Evolutionary conservation across 352 stramenopile genomes (phyloP), one percentile per base, ranked within the genome.

Genomic region (Globisporangium canariense): DNA sequence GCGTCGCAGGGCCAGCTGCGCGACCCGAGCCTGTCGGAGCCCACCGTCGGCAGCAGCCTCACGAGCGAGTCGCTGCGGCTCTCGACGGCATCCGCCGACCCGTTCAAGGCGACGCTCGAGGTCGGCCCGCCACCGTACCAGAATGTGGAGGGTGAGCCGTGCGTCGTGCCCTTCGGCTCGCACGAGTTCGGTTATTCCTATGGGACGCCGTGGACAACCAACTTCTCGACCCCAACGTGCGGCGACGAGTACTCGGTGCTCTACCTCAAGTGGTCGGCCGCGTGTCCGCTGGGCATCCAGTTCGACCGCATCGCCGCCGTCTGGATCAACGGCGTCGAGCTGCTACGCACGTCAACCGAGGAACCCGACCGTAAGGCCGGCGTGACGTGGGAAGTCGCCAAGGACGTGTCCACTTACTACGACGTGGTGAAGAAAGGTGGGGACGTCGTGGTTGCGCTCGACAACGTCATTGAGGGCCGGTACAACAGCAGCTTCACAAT

Each of bases 271-370:
- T 91, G 77, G 78, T 45, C 58, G 36, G 79, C 73, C 4, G 73
- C 64, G 11, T 79, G 73, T 41, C 70, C 72, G 14, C 61, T 78
- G 0, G 79, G 79, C 59, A 69, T 80, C 13, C 85, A 93, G 60
- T 93, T 75, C 60, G 85, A 93, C 58, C 85, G 83, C 59, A 81
- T 90, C 62, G 85, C 76, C 5, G 85, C 80, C 2, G 78, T 90
- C 7, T 93, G 83, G 82, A 66, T 90, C 62, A 88, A 89, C 58
- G 77, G 78, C 22, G 67, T 86, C 59, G 84, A 93, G 60, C 63
- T 93, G 49, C 75, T 93, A 28, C 78, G 85, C 30, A 91, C 83
- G 57, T 91, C 85, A 13, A 92, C 85, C 3, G 73, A 86, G 45
- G 85, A 93, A 51, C 85, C 85, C 4, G 75, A 71, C 46, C 70